Conservation (phyloP, 129 eudicot genomes). For the Pulicaria dysenterica region DNA sequence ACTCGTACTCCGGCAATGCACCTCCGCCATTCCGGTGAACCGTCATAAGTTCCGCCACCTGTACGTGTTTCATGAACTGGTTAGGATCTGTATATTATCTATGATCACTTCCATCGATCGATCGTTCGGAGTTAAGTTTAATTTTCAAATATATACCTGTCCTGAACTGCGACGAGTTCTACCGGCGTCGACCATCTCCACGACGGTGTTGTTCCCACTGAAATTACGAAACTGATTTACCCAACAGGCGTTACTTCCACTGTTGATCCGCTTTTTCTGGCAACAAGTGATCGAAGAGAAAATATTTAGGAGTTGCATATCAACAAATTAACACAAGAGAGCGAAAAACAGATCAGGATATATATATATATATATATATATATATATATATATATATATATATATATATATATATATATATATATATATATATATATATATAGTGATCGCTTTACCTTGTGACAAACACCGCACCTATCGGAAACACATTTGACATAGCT, state of each 20-base stretch:
- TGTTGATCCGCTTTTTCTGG: slow-evolving; percentile 53
- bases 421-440: too few species aligned
- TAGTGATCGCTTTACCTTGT: slow-evolving; percentile 41
- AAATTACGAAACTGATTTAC: slow-evolving; percentile 23
- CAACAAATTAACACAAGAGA: background rate
- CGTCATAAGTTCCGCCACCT: slow-evolving; percentile 45
- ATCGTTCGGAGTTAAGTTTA: background rate
- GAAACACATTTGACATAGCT: slow-evolving; percentile 33
- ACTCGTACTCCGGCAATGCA: slow-evolving; percentile 65
- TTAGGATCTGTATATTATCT: background rate
- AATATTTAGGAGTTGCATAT: background rate
- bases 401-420: too few species aligned
- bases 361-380: too few species aligned
- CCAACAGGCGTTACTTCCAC: slow-evolving; percentile 32
- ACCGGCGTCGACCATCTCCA: slow-evolving; percentile 16
- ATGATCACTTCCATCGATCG: background rate
- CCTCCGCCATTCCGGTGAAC: slow-evolving; percentile 45
- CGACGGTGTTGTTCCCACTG: slow-evolving; percentile 5
- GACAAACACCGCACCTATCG: slow-evolving; percentile 46
- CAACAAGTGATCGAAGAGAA: background rate
- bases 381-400: too few species aligned
- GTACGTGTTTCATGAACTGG: background rate
- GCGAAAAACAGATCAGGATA: background rate
- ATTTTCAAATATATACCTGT: slow-evolving; percentile 19
- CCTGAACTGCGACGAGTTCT: slow-evolving; percentile 24